Percentiles rank a stretch among this genome's conserved stretches.
Evolutionary conservation across 768 basidiomycete genomes (phyloP).

Genomic region (Pisolithus microcarpus): DNA sequence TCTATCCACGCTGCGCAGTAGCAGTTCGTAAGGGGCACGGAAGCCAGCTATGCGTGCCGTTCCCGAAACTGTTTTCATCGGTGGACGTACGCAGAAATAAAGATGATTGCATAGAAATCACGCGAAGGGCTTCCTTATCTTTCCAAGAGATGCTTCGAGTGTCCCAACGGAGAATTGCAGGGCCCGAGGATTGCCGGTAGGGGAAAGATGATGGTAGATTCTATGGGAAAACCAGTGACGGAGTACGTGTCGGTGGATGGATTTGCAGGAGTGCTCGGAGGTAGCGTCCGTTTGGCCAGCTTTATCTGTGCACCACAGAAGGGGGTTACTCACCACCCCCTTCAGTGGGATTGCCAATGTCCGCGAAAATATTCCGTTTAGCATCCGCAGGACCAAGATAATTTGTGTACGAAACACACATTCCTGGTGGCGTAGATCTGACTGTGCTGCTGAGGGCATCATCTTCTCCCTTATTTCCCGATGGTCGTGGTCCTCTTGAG

Average conservation of each 20-base stretch:
- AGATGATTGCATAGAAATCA: constrained; percentile 56
- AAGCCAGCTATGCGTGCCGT: no score
- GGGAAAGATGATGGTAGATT: constrained; percentile 23
- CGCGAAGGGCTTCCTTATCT: constrained; percentile 44
- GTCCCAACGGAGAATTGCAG: constrained; percentile 60
- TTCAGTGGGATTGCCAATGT: constrained; percentile 12
- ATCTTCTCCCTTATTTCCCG: no score
- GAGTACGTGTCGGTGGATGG: constrained; percentile 38
- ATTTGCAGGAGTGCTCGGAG: constrained; percentile 3
- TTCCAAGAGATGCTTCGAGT: constrained; percentile 44
- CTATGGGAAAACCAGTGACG: constrained; percentile 18
- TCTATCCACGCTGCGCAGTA: no score
- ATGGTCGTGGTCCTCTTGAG: no score
- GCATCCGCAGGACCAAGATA: constrained; percentile 13
- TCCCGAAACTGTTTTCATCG: no score
- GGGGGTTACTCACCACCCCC: constrained; percentile 18
- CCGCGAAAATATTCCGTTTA: constrained; percentile 17
- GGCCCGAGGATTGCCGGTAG: constrained; percentile 43
- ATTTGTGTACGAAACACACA: constrained; percentile 37
- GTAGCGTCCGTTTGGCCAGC: constrained; percentile 15
- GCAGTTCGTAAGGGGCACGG: no score
- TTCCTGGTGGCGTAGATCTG: constrained; percentile 38
- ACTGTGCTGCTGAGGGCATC: no score
- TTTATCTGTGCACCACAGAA: constrained; percentile 37
- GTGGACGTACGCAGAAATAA: constrained; percentile 24